phyloP scores from a whole-genome alignment of 768 basidiomycete species.

The Sarcodon aspratus region DNA sequence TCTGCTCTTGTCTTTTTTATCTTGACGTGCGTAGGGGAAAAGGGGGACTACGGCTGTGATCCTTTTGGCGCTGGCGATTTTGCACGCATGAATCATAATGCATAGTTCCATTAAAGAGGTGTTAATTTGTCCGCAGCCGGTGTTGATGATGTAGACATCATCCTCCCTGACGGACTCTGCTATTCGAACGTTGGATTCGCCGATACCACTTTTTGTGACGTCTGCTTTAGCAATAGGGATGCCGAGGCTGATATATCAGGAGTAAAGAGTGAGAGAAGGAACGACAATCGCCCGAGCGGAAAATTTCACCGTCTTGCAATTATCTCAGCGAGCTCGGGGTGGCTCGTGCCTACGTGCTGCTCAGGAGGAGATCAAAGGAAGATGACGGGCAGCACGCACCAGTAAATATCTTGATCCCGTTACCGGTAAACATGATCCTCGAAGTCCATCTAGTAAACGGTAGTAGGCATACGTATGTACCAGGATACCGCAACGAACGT shows the following conservation, averaged over 20 bases:
- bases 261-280: slow-evolving; percentile 8
- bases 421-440: slow-evolving; percentile 39
- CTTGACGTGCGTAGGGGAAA: slow-evolving; percentile 95
- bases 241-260: slow-evolving; percentile 55
- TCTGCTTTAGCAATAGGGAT: slow-evolving; percentile 81
- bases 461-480: not conserved
- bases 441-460: slow-evolving; percentile 15
- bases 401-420: slow-evolving; percentile 48
- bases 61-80: slow-evolving; percentile 95
- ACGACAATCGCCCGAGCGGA: slow-evolving; percentile 14
- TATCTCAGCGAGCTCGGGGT: slow-evolving; percentile 89
- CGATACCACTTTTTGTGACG: slow-evolving; percentile 79
- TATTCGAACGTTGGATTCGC: slow-evolving; percentile 88
- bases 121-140: slow-evolving; percentile 78
- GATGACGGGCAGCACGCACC: slow-evolving; percentile 24
- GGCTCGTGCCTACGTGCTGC: slow-evolving; percentile 66
- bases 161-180: slow-evolving; percentile 94
- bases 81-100: slow-evolving; percentile 99
- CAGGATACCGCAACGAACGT: not conserved
- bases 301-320: slow-evolving; percentile 74
- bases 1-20: slow-evolving; percentile 98
- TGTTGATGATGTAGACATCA: slow-evolving; percentile 98
- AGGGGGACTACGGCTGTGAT: slow-evolving; percentile 98
- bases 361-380: slow-evolving; percentile 3
- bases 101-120: slow-evolving; percentile 96